These are phyloP conservation scores for Trichodelitschia bisporula DNA, from an alignment of 495 filamentous ascomycete genomes.

Conservation along the genomic window DNA sequence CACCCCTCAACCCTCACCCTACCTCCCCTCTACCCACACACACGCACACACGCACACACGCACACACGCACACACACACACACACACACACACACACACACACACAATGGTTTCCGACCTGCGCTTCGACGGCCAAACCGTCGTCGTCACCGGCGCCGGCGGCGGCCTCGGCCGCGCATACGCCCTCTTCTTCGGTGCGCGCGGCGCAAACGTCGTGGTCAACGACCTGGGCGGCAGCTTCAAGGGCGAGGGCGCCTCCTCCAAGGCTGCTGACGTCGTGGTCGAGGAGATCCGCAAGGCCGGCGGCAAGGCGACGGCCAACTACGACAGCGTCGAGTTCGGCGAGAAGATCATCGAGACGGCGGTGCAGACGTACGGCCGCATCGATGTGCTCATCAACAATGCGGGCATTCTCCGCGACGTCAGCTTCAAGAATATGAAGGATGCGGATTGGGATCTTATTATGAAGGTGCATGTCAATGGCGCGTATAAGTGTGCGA, in stretches of 20 bases:
- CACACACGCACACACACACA: constrained; percentile 1
- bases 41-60: not conserved
- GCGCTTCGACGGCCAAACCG: constrained; percentile 86
- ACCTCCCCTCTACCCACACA: not conserved
- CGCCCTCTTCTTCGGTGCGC: constrained; percentile 70
- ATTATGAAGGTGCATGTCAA: constrained; percentile 83
- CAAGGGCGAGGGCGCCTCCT: constrained; percentile 77
- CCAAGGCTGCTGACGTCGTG: constrained; percentile 82
- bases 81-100: not conserved
- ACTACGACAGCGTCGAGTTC: constrained; percentile 92
- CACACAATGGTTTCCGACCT: constrained; percentile 25
- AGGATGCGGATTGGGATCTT: constrained; percentile 87
- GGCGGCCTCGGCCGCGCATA: constrained; percentile 89
- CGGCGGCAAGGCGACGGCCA: constrained; percentile 91
- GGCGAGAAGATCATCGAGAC: constrained; percentile 93
- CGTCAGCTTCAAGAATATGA: constrained; percentile 98
- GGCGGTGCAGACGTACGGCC: constrained; percentile 75
- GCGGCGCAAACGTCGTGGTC: constrained; percentile 89
- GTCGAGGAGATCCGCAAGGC: constrained; percentile 81
- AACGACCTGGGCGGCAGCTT: constrained; percentile 91
- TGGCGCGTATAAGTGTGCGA: constrained; percentile 89
- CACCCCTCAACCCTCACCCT: no score
- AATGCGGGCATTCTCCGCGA: constrained; percentile 95
- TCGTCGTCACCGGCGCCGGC: constrained; percentile 89
- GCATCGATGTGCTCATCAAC: constrained; percentile 88